Conservation (phyloP, 2,329 filamentous ascomycete species). For the Ascochyta koolunga region DNA sequence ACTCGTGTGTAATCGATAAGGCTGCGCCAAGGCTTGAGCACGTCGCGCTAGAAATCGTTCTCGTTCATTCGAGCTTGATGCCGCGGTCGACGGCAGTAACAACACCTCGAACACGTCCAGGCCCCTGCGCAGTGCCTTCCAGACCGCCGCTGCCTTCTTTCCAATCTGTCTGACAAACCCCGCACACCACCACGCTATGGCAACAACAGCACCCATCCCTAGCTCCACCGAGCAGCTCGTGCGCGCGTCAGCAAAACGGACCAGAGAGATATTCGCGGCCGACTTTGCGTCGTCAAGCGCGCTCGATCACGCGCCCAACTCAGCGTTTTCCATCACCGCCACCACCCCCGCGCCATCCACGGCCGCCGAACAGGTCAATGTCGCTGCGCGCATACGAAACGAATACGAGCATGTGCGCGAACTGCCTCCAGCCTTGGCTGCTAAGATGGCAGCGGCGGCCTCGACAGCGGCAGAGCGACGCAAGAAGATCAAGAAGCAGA, state of each 20-base stretch:
- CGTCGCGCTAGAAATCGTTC: conserved; percentile 19
- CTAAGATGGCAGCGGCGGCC: conserved; percentile 73
- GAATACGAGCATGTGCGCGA: conserved; percentile 82
- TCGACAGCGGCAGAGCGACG: conserved; percentile 64
- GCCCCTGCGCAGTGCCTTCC: neutral
- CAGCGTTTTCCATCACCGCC: conserved; percentile 51
- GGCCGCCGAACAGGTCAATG: conserved; percentile 53
- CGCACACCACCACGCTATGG: conserved; percentile 14
- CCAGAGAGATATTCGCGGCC: conserved; percentile 60
- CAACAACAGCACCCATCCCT: conserved; percentile 25
- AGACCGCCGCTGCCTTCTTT: neutral
- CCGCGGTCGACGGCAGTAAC: neutral
- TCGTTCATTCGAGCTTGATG: conserved; percentile 7
- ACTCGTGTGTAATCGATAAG: conserved; percentile 12
- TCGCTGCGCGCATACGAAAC: conserved; percentile 65
- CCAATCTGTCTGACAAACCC: neutral
- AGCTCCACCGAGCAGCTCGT: conserved; percentile 39
- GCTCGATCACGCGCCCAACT: conserved; percentile 49
- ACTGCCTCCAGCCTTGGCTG: conserved; percentile 77
- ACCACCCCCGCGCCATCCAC: conserved; percentile 53
- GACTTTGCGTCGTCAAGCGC: conserved; percentile 56
- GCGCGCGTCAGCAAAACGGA: conserved; percentile 59
- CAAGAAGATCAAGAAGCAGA: conserved; percentile 64
- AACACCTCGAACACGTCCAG: neutral
- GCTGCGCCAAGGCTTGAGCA: conserved; percentile 2